Evolutionary conservation across 2,329 filamentous ascomycete genomes (phyloP).

Genomic region (Bipolaris cookei): DNA sequence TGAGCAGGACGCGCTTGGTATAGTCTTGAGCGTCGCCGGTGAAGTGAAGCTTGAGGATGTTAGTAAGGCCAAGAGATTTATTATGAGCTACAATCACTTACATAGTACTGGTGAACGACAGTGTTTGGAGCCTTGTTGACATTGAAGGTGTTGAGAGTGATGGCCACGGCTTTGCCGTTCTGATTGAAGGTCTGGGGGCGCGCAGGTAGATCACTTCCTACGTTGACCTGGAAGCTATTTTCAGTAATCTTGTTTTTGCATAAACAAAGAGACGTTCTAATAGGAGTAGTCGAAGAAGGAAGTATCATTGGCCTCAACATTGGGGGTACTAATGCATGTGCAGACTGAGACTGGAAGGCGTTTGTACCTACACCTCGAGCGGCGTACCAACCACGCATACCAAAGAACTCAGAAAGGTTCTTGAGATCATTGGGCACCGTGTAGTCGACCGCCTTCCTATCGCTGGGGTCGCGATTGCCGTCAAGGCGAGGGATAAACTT

Average conservation of each 20-base stretch:
- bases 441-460: constrained; percentile 29
- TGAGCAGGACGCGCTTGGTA: constrained; percentile 68
- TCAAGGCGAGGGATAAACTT: constrained; percentile 43
- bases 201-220: constrained; percentile 37
- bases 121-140: constrained; percentile 66
- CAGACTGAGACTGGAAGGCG: constrained; percentile 9
- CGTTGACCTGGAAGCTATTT: constrained; percentile 26
- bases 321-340: constrained; percentile 13
- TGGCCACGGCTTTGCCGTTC: constrained; percentile 48
- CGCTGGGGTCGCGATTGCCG: constrained; percentile 44
- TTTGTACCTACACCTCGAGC: constrained; percentile 49
- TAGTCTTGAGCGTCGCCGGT: constrained; percentile 65
- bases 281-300: constrained; percentile 11
- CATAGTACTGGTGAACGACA: constrained; percentile 83
- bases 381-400: constrained; percentile 43
- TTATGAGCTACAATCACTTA: constrained; percentile 56
- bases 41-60: constrained; percentile 61
- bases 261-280: constrained; percentile 20
- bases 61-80: constrained; percentile 2
- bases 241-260: constrained; percentile 35
- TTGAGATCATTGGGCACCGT: constrained; percentile 37
- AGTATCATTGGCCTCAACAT: constrained; percentile 14
- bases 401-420: constrained; percentile 47
- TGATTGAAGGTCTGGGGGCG: constrained; percentile 49
- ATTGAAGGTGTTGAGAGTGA: constrained; percentile 75